A percentile compares a stretch with the other conserved stretches of the same genome.
Conservation (phyloP, 2,329 filamentous ascomycete species). For the Venturia pyrina region DNA sequence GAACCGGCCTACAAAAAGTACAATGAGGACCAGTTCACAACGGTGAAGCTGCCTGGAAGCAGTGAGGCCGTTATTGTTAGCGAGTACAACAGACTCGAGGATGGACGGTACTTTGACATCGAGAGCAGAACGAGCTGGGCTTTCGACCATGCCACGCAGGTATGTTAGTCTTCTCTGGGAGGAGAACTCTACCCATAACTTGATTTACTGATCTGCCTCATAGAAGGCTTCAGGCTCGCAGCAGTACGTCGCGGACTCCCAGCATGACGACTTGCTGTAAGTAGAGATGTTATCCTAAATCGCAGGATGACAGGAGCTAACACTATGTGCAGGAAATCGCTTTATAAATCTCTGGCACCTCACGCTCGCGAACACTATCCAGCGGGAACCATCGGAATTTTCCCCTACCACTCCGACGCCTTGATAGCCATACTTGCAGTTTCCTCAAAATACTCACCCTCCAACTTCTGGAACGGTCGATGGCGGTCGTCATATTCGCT, state of each 20-base stretch:
- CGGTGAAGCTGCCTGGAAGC: conserved; percentile 79
- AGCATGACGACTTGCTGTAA: conserved; percentile 71
- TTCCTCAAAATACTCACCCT: conserved; percentile 93
- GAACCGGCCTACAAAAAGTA: conserved; percentile 83
- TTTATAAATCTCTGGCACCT: conserved; percentile 62
- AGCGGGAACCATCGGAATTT: conserved; percentile 70
- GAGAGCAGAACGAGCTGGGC: conserved; percentile 80
- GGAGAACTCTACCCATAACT: background rate
- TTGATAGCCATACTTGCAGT: conserved; percentile 75
- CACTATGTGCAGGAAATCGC: conserved; percentile 55
- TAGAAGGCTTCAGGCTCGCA: conserved; percentile 76
- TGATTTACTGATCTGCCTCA: background rate
- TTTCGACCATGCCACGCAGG: conserved; percentile 76
- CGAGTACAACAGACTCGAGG: conserved; percentile 71
- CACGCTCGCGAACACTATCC: conserved; percentile 88
- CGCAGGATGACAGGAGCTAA: background rate
- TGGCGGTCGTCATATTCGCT: conserved; percentile 86
- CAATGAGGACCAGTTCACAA: conserved; percentile 88
- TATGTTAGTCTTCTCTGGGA: conserved; percentile 22
- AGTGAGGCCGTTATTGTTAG: conserved; percentile 77
- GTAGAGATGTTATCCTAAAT: conserved; percentile 21
- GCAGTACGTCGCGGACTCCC: conserved; percentile 66
- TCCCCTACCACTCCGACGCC: conserved; percentile 65
- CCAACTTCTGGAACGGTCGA: conserved; percentile 98
- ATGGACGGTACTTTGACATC: conserved; percentile 79